A percentile compares a stretch with the other conserved stretches of the same genome.
phyloP scores from a whole-genome alignment of 225 moss, liverwort and hornwort genomes.

The Pseudoscleropodium purum region DNA sequence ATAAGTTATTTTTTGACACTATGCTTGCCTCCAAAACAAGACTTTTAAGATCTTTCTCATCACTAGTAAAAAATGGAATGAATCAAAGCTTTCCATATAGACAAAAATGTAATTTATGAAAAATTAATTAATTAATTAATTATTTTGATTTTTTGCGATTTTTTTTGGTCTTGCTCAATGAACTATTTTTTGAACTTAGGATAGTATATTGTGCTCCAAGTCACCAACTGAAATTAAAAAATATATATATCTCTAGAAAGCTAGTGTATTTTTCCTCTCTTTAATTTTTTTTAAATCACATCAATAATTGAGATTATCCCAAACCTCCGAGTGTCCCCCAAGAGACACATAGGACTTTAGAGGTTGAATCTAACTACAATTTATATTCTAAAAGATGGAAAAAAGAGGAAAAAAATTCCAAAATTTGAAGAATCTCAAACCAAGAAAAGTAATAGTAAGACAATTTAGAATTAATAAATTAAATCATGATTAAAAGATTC shows the following conservation, averaged over 20 bases:
- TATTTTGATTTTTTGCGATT: neutral
- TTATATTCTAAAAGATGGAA: neutral
- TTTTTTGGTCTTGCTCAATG: accelerated
- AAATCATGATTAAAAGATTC: accelerated
- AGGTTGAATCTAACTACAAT: too few species aligned
- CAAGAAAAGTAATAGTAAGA: neutral
- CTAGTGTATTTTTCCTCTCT: neutral
- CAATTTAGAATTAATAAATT: neutral
- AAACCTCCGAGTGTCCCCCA: accelerated
- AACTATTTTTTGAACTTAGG: accelerated
- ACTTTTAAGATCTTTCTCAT: neutral
- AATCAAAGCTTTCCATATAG: too few species aligned
- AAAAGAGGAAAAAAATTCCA: neutral
- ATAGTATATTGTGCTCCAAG: accelerated
- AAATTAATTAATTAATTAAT: neutral
- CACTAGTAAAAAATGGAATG: neutral
- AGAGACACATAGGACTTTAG: accelerated
- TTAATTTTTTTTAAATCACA: neutral
- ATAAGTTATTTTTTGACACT: neutral
- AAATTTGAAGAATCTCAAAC: neutral
- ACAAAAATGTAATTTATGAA: too few species aligned
- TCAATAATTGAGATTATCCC: neutral
- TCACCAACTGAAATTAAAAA: neutral
- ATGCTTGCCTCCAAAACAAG: accelerated
- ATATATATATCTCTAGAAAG: too few species aligned